Evolutionary conservation across 345 rosid genomes (phyloP).

Genomic region (Boechera stricta): DNA sequence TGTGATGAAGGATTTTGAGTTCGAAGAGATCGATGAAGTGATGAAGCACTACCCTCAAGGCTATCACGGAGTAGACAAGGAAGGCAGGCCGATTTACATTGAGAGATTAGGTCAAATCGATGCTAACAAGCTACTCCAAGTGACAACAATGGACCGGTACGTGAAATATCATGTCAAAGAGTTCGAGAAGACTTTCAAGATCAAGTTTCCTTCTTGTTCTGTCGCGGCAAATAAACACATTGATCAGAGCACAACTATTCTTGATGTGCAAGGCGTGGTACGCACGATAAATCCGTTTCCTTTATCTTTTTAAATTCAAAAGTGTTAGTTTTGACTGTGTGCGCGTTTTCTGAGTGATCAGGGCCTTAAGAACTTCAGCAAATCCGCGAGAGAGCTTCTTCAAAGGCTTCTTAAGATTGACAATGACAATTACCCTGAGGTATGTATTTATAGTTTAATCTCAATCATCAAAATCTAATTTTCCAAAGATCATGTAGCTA

Average conservation of each 20-base stretch:
- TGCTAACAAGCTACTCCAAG: conserved; percentile 88
- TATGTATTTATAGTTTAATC: conserved; percentile 38
- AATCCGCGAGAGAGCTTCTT: conserved; percentile 86
- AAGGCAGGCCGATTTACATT: conserved; percentile 92
- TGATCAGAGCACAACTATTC: conserved; percentile 93
- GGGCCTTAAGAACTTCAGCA: conserved; percentile 90
- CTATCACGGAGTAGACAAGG: conserved; percentile 97
- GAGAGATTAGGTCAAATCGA: conserved; percentile 98
- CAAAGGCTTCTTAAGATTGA: conserved; percentile 75
- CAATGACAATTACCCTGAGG: conserved; percentile 93
- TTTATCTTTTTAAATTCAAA: neutral
- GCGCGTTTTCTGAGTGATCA: conserved; percentile 39
- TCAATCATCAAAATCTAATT: neutral
- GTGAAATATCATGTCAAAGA: conserved; percentile 92
- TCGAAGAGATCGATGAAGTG: conserved; percentile 81
- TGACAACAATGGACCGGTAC: conserved; percentile 88
- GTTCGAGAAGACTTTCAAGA: conserved; percentile 83
- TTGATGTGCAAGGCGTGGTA: conserved; percentile 99
- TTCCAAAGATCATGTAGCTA: neutral
- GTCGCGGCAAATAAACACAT: conserved; percentile 95
- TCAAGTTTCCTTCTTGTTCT: conserved; percentile 96
- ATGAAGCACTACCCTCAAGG: conserved; percentile 91
- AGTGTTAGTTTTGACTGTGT: neutral
- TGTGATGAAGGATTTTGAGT: conserved; percentile 81
- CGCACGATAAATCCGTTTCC: conserved; percentile 26